Evolutionary conservation across 495 filamentous ascomycete species (phyloP), one percentile per base, ranked within the genome.

Genomic region (Xylaria venustula): DNA sequence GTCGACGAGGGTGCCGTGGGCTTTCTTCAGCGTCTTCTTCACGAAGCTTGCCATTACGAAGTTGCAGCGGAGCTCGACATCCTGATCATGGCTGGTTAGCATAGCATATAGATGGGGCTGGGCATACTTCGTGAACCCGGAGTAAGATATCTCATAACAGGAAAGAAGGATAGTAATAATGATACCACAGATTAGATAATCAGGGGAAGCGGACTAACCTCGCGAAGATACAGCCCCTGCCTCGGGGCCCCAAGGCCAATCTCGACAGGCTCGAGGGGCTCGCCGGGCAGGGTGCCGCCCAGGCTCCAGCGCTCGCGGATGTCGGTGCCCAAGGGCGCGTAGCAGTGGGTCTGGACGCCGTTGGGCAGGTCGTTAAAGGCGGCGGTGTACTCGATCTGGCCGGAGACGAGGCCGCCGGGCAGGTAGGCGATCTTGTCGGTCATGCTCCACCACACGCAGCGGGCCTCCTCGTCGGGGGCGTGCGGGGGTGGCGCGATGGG

Each of bases 21-120:
- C 80, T 61, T 88, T 88, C 67, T 88, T 89, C 22, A 92, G 78
- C 22, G 87, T 91, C 70, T 82, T 84, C 77, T 88, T 91, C 41
- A 93, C 87, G 66, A 92, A 92, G 9, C 76, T 69, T 0, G 85
- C 81, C 76, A 91, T 81, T 61, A 90, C 73, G 19, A 91, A 75
- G 65, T 92, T 92, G 78, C 88, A 92, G 54, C 80, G 80, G 75
- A 94, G 85, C 53, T 90, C 84, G 45, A 91, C 85, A 60, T 92
- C 90, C 74, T 69, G 17, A n/a, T n/a, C 61, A 22, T 23, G 20
- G 5, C n/a, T 34, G n/a, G 34, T 58, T 23, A 59, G 54, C 36
- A 41, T 41, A 14, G 12, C 3, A 14, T 14, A 41, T 11, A 41
- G 17, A n/a, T n/a, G n/a, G n/a, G n/a, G n/a, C n/a, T n/a, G n/a